phyloP scores from a whole-genome alignment of 1,139 yeast genomes.

The Suhomyces panamericanus region DNA sequence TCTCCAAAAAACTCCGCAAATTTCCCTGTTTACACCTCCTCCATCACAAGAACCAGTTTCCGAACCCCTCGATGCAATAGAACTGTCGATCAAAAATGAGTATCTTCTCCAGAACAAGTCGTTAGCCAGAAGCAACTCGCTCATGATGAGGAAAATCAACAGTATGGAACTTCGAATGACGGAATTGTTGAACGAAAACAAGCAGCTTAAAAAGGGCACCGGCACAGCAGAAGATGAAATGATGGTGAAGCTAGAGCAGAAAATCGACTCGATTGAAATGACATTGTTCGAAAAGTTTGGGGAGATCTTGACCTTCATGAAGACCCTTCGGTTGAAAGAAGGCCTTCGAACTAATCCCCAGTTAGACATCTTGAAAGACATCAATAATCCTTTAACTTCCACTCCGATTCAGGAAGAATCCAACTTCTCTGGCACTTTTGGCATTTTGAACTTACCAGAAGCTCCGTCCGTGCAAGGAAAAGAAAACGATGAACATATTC shows the following conservation, averaged over 20 bases:
- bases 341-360: constrained; percentile 26
- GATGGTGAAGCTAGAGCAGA: constrained; percentile 16
- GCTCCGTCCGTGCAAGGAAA: not conserved
- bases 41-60: constrained; percentile 1
- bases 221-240: constrained; percentile 8
- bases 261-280: constrained; percentile 38
- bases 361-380: constrained; percentile 17
- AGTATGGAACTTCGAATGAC: constrained; percentile 46
- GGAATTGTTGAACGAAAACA: constrained; percentile 17
- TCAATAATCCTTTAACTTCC: constrained; percentile 21
- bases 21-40: not conserved
- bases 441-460: not conserved
- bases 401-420: constrained; percentile 20
- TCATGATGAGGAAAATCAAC: constrained; percentile 47
- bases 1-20: not conserved
- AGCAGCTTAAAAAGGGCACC: constrained; percentile 12
- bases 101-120: constrained; percentile 46
- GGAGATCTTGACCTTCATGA: constrained; percentile 42
- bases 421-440: constrained; percentile 3
- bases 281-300: constrained; percentile 45
- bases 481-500: not conserved
- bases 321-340: constrained; percentile 32
- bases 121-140: constrained; percentile 56
- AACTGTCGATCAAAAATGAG: constrained; percentile 8
- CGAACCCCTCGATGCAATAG: not conserved